These are phyloP conservation scores for Durio zibethinus DNA, from an alignment of 345 rosid genomes.

Conservation along the genomic window DNA sequence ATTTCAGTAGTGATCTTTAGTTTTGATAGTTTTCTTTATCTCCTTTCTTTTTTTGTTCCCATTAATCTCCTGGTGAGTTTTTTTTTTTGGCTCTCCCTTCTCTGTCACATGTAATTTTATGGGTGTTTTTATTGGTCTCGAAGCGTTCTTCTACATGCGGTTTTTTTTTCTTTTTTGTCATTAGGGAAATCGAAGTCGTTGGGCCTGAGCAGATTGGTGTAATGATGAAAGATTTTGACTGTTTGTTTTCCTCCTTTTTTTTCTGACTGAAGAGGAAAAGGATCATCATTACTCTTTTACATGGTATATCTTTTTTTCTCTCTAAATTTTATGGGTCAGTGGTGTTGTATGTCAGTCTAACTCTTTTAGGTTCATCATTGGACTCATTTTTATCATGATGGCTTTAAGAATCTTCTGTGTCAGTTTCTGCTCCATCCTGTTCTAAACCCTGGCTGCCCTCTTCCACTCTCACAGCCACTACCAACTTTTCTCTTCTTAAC, in stretches of 20 bases:
- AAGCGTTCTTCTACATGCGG: slow-evolving; percentile 10
- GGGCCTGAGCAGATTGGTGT: slow-evolving; percentile 55
- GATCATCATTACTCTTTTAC: slow-evolving; percentile 39
- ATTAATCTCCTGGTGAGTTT: slow-evolving; percentile 14
- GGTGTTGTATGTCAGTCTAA: slow-evolving; percentile 30
- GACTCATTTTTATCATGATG: slow-evolving; percentile 34
- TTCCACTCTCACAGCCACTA: background rate
- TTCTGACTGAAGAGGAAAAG: slow-evolving; percentile 33
- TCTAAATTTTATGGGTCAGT: slow-evolving; percentile 31
- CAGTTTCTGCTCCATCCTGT: slow-evolving; percentile 29
- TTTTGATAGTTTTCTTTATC: background rate
- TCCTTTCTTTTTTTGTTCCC: background rate
- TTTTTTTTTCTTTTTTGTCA: slow-evolving; percentile 17
- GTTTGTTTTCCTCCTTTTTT: background rate
- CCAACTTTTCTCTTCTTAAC: background rate
- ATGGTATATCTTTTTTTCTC: background rate
- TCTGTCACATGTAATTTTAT: background rate
- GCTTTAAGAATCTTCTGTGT: slow-evolving; percentile 45
- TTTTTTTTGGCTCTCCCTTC: background rate
- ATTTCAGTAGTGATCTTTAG: background rate
- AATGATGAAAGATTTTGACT: slow-evolving; percentile 65
- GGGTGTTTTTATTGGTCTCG: background rate
- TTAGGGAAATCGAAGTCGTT: slow-evolving; percentile 14
- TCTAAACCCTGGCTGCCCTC: slow-evolving; percentile 14
- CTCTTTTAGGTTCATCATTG: slow-evolving; percentile 41